Base-by-base conservation (phyloP, 2,329 filamentous ascomycete species). In the Xylariaceae sp. region DNA sequence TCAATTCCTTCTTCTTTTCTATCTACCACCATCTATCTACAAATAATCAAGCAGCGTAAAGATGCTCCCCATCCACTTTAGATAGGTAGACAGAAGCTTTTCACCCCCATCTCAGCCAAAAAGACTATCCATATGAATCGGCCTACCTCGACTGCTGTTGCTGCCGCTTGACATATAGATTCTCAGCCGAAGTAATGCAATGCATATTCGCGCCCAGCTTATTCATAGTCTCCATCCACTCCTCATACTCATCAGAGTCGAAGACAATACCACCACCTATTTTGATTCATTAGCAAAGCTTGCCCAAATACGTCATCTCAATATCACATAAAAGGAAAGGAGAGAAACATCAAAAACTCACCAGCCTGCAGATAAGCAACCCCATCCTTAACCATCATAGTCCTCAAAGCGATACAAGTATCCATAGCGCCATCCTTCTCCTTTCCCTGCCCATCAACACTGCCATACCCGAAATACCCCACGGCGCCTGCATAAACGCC, bases 401-500 rank as follows among this genome's bases (percentile, higher is more conserved):
- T 98, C 36, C 93, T 78, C 62, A 96, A 76, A 12, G 81, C 81
- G 56, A 85, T 85, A 59, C 81, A 85, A 7, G 88, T 94, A 59
- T 96, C 91, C 91, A 96, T 96, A 19, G 87, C 88, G 6, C 91
- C 92, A 60, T 94, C 86, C 10, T 76, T 72, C 45, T 80, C 73
- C 40, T 73, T 42, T 0, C 85, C 86, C 34, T 83, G 75, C 6
- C 73, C 69, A 39, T 84, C 80, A 37, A 92, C 78, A 42, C 79
- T 80, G 50, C 83, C 82, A 62, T 95, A 97, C 8, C 92, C 92
- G 67, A 96, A 98, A 71, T 96, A 98, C 2, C 93, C 93, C 0
- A 96, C 92, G 0, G 93, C 93, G 22, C 93, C 93, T 7, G 93
- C 93, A 63, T 98, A 98, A 32, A 97, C 82, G 33, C 93, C 92